Percentiles rank a stretch among this genome's conserved stretches.
Evolutionary conservation across 192 early-diverging fungal species (phyloP).

Genomic region (Linnemannia elongata): DNA sequence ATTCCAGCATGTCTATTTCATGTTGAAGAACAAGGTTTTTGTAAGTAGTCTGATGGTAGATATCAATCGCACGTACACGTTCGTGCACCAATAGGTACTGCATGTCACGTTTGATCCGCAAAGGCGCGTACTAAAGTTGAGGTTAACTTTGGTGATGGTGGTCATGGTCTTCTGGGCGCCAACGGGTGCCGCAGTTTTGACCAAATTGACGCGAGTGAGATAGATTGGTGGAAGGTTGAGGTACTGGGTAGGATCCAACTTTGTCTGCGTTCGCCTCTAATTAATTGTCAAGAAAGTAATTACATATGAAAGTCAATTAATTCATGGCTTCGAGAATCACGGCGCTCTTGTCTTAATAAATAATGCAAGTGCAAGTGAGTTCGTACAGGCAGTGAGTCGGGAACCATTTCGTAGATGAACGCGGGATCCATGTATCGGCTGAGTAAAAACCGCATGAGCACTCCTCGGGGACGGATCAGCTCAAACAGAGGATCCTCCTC

Average conservation of each 20-base stretch:
- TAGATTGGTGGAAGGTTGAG: constrained; percentile 50
- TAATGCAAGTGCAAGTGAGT: neutral
- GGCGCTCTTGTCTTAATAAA: neutral
- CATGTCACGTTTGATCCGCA: neutral
- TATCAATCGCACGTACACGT: no score
- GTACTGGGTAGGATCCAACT: constrained; percentile 49
- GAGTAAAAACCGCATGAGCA: constrained; percentile 44
- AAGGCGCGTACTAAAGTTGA: constrained; percentile 46
- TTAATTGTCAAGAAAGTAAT: neutral
- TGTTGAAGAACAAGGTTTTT: neutral
- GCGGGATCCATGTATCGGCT: constrained; percentile 43
- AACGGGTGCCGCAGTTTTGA: constrained; percentile 34
- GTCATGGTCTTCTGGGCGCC: constrained; percentile 41
- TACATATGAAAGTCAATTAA: neutral
- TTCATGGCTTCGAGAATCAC: neutral
- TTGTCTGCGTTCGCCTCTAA: constrained; percentile 49
- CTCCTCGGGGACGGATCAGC: constrained; percentile 36
- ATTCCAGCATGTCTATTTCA: constrained; percentile 54
- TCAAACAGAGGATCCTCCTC: constrained; percentile 49
- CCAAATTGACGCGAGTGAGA: constrained; percentile 45
- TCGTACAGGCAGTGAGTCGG: constrained; percentile 45
- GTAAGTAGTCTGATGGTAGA: neutral
- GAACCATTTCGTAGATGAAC: constrained; percentile 51
- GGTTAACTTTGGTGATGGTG: constrained; percentile 49
- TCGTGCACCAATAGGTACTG: no score